Evolutionary conservation across 208 protist species (phyloP).

Genomic region (Crithidia sp.): DNA sequence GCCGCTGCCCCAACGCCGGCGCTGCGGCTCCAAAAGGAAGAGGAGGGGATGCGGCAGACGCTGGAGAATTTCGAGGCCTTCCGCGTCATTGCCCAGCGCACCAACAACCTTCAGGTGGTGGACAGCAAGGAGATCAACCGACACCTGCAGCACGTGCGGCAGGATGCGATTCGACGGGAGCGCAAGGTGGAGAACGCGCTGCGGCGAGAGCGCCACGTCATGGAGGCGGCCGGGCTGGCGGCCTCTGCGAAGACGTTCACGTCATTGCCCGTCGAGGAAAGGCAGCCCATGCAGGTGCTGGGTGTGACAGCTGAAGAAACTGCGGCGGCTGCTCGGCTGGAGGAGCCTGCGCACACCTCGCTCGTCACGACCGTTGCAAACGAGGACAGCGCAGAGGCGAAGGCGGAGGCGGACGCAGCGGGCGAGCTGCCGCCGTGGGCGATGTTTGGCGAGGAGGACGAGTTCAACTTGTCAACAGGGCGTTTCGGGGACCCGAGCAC

Average conservation of each 20-base stretch:
- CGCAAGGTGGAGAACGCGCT: conserved; percentile 53
- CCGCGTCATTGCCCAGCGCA: conserved; percentile 87
- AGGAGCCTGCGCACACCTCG: neutral
- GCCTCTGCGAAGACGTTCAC: conserved; percentile 69
- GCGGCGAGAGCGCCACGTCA: conserved; percentile 69
- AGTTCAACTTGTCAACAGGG: conserved; percentile 83
- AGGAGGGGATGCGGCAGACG: conserved; percentile 78
- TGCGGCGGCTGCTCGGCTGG: neutral
- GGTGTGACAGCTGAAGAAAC: conserved; percentile 30
- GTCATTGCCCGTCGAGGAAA: conserved; percentile 17
- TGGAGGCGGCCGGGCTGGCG: conserved; percentile 67
- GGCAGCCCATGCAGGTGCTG: conserved; percentile 33
- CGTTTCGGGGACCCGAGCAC: conserved; percentile 76
- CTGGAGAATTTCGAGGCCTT: conserved; percentile 90
- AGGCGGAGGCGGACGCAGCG: conserved; percentile 7
- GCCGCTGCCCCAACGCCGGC: conserved; percentile 55
- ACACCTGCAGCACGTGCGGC: conserved; percentile 70
- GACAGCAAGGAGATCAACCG: conserved; percentile 90
- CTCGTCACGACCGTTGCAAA: conserved; percentile 3
- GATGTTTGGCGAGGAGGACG: conserved; percentile 71
- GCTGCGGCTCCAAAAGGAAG: conserved; percentile 73
- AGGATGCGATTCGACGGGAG: conserved; percentile 58
- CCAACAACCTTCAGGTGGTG: conserved; percentile 91
- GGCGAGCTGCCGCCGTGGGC: conserved; percentile 88
- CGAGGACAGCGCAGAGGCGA: conserved; percentile 2